phyloP scores from a whole-genome alignment of 2,329 filamentous ascomycete species.

The Microdochium nivale region DNA sequence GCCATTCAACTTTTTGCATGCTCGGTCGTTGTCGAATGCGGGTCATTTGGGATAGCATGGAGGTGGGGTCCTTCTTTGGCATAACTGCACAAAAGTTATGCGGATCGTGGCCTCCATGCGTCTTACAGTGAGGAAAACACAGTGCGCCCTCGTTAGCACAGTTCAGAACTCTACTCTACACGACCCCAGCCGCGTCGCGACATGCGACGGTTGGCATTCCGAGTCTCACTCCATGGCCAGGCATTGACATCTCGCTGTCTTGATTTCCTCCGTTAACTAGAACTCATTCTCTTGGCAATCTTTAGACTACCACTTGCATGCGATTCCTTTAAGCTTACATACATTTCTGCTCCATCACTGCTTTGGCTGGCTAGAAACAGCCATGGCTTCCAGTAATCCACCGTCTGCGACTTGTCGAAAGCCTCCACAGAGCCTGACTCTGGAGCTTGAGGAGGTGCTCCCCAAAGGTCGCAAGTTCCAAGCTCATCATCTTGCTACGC shows the following conservation, averaged over 20 bases:
- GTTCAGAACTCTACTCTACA: background rate
- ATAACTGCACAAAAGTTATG: background rate
- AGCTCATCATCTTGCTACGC: conserved; percentile 81
- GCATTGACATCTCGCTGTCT: too few relatives aligned
- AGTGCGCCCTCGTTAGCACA: background rate
- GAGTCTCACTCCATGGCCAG: background rate
- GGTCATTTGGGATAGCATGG: conserved; percentile 4
- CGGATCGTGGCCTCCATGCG: background rate
- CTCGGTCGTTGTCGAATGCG: conserved; percentile 4
- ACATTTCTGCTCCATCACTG: background rate
- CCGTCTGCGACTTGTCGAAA: background rate
- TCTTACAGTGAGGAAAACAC: background rate
- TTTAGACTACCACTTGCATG: background rate
- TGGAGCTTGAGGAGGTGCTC: conserved; percentile 35
- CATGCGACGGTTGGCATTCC: background rate
- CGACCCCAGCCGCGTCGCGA: background rate
- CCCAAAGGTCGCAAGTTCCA: conserved; percentile 51
- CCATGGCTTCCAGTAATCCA: background rate
- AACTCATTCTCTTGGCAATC: too few relatives aligned
- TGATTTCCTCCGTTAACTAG: too few relatives aligned
- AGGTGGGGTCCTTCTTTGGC: background rate
- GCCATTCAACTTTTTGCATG: conserved; percentile 8
- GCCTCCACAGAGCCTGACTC: background rate
- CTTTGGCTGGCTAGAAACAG: background rate
- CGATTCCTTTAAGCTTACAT: background rate